Evolutionary conservation across 352 stramenopile genomes (phyloP), one percentile per base, ranked within the genome.

Genomic region (Aphanomyces invadans): DNA sequence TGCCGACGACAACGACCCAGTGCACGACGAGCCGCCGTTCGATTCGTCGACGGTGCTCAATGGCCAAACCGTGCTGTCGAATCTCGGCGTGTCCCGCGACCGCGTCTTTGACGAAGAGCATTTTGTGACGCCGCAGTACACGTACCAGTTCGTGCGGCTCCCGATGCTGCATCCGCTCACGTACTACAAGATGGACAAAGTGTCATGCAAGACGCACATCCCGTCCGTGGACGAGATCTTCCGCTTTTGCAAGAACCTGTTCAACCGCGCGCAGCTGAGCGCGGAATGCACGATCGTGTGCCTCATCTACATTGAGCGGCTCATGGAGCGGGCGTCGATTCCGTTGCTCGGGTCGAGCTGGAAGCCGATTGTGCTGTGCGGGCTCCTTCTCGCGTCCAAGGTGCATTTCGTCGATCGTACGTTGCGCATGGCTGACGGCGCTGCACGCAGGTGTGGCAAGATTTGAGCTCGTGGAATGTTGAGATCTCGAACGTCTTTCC

Each of bases 211-310:
- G 70, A 71, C 74, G 68, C 81, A 92, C 64, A 78, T 90, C n/a
- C 90, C 90, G 38, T 92, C 76, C 36, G 87, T 96, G 28, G 83
- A 96, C 62, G 90, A 97, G 74, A 96, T 97, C 70, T 96, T 95
- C 69, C 76, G 84, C 15, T 97, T 97, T 60, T 89, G 92, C 67
- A 92, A 89, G 61, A 95, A 94, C 64, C 77, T 99, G 15, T 99
- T 99, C 79, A 97, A 98, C 67, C 92, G 95, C 65, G 95, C 97
- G 19, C 93, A 98, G 64, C 74, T 98, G 53, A 97, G 87, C 56
- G 95, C 95, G n/a, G 97, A 99, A 86, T 99, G 97, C 80, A 97
- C 94, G 4, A 97, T 99, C 73, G 96, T 99, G 52, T 96, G 87
- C 60, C 87, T 99, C 21, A 99, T 99, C 68, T 99, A 99, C 80